Evolutionary conservation across 371 early-diverging fungal genomes (phyloP), one percentile per base, ranked within the genome.

Genomic region (Mucor piriformis): DNA sequence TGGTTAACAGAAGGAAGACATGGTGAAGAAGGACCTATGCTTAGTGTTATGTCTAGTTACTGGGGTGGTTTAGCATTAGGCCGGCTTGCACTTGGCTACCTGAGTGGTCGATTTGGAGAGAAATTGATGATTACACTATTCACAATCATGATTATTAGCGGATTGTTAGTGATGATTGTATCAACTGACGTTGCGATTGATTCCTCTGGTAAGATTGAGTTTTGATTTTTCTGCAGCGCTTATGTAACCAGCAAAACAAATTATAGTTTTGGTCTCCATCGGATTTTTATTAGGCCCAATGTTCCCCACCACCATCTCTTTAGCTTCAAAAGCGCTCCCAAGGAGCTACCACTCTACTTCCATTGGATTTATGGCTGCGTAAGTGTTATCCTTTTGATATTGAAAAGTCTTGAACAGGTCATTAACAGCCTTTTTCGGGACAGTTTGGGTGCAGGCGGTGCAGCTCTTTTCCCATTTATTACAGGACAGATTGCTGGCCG

Each of bases 361-460:
- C 16, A 66, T 74, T 35, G 74, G 74, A 7, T 74, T 74, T n/a
- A 57, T 74, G 50, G 59, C 68, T 23, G 68, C 66, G 70, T 72
- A 66, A 66, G 47, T 55, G n/a, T 15, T 40, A n/a, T 16, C 1
- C 6, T 42, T 5, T 38, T 10, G 27, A 25, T 20, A 4, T 54
- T 11, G 13, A 13, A 11, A 13, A 27, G 3, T 47, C 3, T 25
- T 3, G 10, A 23, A 2, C 18, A 13, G 6, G 21, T 23, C 0
- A n/a, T 16, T 34, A 40, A 43, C 16, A 29, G 10, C 7, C 5
- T 57, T 16, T 25, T 24, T 34, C n/a, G n/a, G 29, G 20, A 6
- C 54, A 73, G 73, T 6, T 52, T 74, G 25, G 74, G 74, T 35
- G 66, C 69, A 43, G 72, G 69, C 25, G 74, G 74, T n/a, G 66